A percentile compares a stretch with the other conserved stretches of the same genome.
phyloP scores from a whole-genome alignment of 2,329 filamentous ascomycete genomes.

The Raffaelea arxii region DNA sequence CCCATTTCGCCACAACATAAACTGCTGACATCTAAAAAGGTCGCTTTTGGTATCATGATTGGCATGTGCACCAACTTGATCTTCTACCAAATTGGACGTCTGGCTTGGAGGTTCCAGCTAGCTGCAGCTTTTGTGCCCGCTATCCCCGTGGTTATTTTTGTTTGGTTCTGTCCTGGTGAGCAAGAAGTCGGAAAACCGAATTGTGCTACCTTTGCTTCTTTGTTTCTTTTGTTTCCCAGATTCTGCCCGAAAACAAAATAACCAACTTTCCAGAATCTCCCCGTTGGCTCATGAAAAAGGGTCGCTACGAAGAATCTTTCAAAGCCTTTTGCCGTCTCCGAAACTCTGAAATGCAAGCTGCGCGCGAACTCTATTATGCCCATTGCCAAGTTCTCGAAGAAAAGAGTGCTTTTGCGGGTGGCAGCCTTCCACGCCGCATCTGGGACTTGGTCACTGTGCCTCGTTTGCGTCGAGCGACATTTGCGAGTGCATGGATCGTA shows the following conservation, averaged over 20 bases:
- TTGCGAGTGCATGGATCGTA: constrained; percentile 61
- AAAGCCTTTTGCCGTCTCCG: constrained; percentile 45
- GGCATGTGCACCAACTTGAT: constrained; percentile 56
- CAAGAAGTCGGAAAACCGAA: too few relatives aligned
- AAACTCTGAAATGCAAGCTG: constrained; percentile 49
- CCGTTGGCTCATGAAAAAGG: constrained; percentile 57
- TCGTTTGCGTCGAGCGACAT: constrained; percentile 49
- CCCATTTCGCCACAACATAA: constrained; percentile 32
- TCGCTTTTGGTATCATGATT: constrained; percentile 47
- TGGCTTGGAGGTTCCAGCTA: constrained; percentile 55
- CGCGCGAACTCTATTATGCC: constrained; percentile 54
- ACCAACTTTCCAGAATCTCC: constrained; percentile 30
- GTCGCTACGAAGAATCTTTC: constrained; percentile 43
- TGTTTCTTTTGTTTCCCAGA: too few relatives aligned
- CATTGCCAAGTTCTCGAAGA: constrained; percentile 40
- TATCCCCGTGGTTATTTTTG: constrained; percentile 44
- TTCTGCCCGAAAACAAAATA: too few relatives aligned
- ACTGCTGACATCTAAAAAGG: constrained; percentile 39
- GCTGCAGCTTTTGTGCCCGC: constrained; percentile 57
- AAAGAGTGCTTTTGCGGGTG: constrained; percentile 10
- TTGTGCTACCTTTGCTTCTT: neutral
- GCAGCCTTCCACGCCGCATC: constrained; percentile 41
- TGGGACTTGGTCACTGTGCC: constrained; percentile 48
- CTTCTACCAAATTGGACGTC: constrained; percentile 45
- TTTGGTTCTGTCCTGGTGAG: constrained; percentile 52